A percentile compares a stretch with the other conserved stretches of the same genome.
These are phyloP conservation scores for Naganishia cerealis DNA, from an alignment of 1,284 basidiomycete genomes.

Conservation along the genomic window DNA sequence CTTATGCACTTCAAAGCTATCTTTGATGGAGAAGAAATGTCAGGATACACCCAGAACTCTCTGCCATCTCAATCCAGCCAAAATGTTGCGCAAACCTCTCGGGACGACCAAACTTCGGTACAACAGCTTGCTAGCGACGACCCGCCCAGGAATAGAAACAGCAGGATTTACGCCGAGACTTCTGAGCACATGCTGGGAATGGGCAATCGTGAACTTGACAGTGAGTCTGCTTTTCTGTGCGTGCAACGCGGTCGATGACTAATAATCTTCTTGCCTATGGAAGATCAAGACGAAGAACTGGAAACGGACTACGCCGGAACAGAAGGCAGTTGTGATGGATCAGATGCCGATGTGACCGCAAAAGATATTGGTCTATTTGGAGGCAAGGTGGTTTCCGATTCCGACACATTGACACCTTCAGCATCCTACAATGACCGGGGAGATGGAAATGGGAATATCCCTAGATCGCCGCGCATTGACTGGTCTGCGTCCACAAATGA, in stretches of 20 bases:
- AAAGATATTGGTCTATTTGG: background rate
- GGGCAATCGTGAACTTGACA: constrained; percentile 47
- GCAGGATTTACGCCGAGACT: constrained; percentile 51
- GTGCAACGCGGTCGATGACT: too few relatives aligned
- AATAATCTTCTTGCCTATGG: background rate
- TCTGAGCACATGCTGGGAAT: constrained; percentile 50
- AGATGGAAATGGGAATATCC: constrained; percentile 14
- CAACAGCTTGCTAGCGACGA: background rate
- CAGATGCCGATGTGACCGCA: constrained; percentile 16
- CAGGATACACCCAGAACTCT: background rate
- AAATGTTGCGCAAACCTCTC: background rate
- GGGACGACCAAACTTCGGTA: background rate
- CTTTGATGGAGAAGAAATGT: constrained; percentile 24
- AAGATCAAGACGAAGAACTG: constrained; percentile 28
- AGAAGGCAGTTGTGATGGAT: background rate
- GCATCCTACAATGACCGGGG: constrained; percentile 10
- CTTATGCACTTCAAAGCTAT: constrained; percentile 31
- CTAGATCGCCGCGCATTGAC: constrained; percentile 25
- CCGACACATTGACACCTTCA: constrained; percentile 8
- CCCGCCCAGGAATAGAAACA: constrained; percentile 47
- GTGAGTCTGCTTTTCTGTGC: constrained; percentile 27
- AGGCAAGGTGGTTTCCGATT: background rate
- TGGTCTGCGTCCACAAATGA: constrained; percentile 1
- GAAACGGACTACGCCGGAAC: constrained; percentile 22
- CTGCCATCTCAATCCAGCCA: constrained; percentile 33